Conservation (phyloP, 2,329 filamentous ascomycete species). For the Arthrobotrys musiformis region DNA sequence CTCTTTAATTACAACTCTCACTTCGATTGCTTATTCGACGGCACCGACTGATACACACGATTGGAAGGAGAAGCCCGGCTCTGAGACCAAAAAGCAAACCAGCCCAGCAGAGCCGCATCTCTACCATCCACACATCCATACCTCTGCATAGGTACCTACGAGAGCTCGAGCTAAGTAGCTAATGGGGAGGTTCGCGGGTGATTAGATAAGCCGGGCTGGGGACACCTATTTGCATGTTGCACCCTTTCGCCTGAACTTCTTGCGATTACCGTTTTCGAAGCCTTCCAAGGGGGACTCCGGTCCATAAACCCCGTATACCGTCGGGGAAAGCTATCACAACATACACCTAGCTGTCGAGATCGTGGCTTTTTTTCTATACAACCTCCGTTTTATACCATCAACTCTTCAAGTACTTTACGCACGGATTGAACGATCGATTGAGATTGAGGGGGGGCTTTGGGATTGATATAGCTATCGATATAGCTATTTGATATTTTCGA, state of each 20-base stretch:
- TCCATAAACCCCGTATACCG: conserved; percentile 6
- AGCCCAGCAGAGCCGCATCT: conserved; percentile 12
- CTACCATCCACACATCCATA: too few relatives aligned
- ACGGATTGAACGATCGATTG: too few relatives aligned
- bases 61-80: too few relatives aligned
- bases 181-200: not conserved
- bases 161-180: conserved; percentile 5
- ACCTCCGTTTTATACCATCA: too few relatives aligned
- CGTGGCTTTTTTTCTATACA: too few relatives aligned
- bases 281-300: too few relatives aligned
- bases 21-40: not conserved
- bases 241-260: not conserved
- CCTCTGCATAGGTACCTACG: not conserved
- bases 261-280: not conserved
- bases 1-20: not conserved
- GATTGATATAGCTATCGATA: not conserved
- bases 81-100: not conserved
- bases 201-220: conserved; percentile 22
- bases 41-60: not conserved
- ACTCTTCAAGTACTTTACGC: too few relatives aligned
- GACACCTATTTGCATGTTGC: too few relatives aligned
- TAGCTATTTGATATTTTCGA: not conserved
- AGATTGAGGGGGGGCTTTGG: conserved; percentile 13
- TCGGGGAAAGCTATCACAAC: not conserved
- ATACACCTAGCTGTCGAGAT: too few relatives aligned